phyloP scores from a whole-genome alignment of 176 grass and related monocot genomes.

The Aegilops speltoides region DNA sequence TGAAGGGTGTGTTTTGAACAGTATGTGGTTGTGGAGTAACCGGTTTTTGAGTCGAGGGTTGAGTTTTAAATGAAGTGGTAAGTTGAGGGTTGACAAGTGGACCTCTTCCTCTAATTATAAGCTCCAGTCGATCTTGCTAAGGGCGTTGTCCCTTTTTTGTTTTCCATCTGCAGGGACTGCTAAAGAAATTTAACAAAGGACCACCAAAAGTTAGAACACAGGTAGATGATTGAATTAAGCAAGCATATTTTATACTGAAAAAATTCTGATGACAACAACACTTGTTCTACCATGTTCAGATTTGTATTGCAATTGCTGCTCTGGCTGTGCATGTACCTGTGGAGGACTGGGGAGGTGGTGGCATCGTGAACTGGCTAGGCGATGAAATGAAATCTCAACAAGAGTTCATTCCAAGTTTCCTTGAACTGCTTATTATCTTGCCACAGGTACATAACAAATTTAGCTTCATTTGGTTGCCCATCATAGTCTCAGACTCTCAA shows the following conservation, averaged over 20 bases:
- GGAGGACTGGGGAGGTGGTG: constrained; percentile 95
- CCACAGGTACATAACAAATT: constrained; percentile 59
- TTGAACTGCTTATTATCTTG: constrained; percentile 87
- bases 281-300: constrained; percentile 56
- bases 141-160: not conserved
- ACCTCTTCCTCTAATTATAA: not conserved
- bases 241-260: constrained; percentile 14
- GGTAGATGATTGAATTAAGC: constrained; percentile 50
- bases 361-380: constrained; percentile 89
- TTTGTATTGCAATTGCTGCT: constrained; percentile 96
- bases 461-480: not conserved
- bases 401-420: constrained; percentile 78
- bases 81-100: too few relatives aligned
- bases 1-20: too few relatives aligned
- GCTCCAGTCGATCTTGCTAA: not conserved
- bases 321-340: constrained; percentile 93
- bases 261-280: constrained; percentile 16
- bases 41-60: too few relatives aligned
- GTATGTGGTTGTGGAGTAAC: too few relatives aligned
- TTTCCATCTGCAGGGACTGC: constrained; percentile 56
- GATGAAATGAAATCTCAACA: constrained; percentile 91
- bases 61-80: too few relatives aligned
- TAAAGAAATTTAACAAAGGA: constrained; percentile 87
- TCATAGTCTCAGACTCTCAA: not conserved
- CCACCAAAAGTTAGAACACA: constrained; percentile 97